Evolutionary conservation across 2,329 filamentous ascomycete species (phyloP).

Genomic region (Sarocladium brachiariae): DNA sequence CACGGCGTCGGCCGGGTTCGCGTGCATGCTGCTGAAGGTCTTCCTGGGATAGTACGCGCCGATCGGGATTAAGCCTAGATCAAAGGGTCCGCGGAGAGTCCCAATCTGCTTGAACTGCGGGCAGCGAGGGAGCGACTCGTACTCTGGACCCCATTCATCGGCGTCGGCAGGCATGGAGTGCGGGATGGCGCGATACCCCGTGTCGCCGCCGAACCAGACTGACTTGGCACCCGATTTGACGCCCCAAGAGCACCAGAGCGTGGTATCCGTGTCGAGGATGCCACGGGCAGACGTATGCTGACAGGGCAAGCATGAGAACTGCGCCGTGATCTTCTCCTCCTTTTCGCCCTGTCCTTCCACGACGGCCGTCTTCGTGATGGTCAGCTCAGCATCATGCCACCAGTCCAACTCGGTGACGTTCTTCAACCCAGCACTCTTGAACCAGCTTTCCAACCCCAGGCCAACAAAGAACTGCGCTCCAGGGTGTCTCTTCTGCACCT

Average conservation of each 20-base stretch:
- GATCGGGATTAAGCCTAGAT: conserved; percentile 88
- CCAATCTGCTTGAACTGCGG: conserved; percentile 86
- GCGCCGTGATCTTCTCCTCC: conserved; percentile 53
- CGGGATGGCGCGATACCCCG: conserved; percentile 78
- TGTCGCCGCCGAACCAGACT: conserved; percentile 88
- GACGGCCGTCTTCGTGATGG: conserved; percentile 34
- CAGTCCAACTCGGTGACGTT: conserved; percentile 89
- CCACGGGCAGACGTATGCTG: conserved; percentile 73
- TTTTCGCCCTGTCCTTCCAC: conserved; percentile 21
- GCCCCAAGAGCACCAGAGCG: conserved; percentile 85
- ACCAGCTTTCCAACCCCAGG: conserved; percentile 78
- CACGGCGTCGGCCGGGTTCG: conserved; percentile 78
- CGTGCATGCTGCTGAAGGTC: conserved; percentile 76
- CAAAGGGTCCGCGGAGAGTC: conserved; percentile 72
- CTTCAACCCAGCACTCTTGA: conserved; percentile 59
- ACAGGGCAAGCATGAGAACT: conserved; percentile 71
- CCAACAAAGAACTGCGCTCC: conserved; percentile 84
- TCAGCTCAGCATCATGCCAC: conserved; percentile 83
- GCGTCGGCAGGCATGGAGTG: conserved; percentile 40
- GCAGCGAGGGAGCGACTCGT: conserved; percentile 61
- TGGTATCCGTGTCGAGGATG: conserved; percentile 62
- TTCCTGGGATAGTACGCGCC: conserved; percentile 73
- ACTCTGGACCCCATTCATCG: conserved; percentile 67
- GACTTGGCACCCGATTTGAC: conserved; percentile 66
- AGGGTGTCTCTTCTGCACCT: conserved; percentile 65